Evolutionary conservation across 1,139 yeast genomes (phyloP).

Genomic region (Magnusiomyces ingens): DNA sequence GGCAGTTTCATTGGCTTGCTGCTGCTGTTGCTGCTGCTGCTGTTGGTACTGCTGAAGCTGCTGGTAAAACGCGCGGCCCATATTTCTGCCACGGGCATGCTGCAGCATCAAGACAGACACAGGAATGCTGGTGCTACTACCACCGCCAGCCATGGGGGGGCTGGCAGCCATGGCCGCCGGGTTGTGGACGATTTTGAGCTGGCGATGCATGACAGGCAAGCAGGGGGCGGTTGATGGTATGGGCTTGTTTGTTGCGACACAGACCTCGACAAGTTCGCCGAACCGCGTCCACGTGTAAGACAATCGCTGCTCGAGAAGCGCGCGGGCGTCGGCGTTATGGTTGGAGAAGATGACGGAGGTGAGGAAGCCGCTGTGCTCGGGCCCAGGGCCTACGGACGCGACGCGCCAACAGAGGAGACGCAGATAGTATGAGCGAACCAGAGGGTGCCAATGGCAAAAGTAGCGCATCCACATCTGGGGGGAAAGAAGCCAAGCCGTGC

Average conservation of each 20-base stretch:
- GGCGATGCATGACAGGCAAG: constrained; percentile 45
- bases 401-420: constrained; percentile 66
- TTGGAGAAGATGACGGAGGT: constrained; percentile 27
- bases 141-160: background rate
- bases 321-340: constrained; percentile 29
- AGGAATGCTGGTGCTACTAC: too few species aligned
- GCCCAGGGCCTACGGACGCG: constrained; percentile 34
- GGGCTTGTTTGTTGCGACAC: constrained; percentile 16
- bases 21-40: constrained; percentile 6
- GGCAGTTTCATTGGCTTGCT: background rate
- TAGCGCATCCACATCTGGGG: constrained; percentile 46
- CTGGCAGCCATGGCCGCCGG: constrained; percentile 24
- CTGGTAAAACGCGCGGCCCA: background rate
- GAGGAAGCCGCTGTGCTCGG: constrained; percentile 22
- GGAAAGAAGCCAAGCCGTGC: constrained; percentile 51
- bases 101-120: too few species aligned
- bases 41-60: constrained; percentile 1
- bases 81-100: too few species aligned
- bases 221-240: constrained; percentile 38
- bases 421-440: constrained; percentile 62
- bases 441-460: constrained; percentile 75
- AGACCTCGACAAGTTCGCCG: constrained; percentile 17
- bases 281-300: constrained; percentile 23
- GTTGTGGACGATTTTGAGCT: constrained; percentile 39
- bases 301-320: constrained; percentile 24